These are phyloP conservation scores for Rosa rugosa DNA, from an alignment of 306 rosid species.

Conservation along the genomic window DNA sequence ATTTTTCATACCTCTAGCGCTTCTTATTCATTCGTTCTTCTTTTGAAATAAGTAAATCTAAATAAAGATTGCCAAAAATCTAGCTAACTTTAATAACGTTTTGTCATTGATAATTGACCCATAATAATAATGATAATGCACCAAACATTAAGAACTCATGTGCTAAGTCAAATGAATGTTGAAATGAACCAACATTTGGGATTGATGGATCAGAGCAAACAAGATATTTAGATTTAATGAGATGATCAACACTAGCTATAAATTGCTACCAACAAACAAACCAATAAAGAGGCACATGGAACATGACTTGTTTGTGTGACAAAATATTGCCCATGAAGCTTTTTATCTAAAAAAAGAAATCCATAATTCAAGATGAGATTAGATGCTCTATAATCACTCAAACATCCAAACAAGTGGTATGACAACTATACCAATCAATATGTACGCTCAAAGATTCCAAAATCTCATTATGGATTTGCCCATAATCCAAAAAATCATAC, in stretches of 20 bases:
- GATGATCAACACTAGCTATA: background rate
- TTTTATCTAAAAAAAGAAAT: background rate
- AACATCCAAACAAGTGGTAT: background rate
- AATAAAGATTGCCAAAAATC: too few species aligned
- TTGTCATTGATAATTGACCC: too few species aligned
- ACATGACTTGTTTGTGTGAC: background rate
- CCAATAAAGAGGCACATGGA: slow-evolving; percentile 16
- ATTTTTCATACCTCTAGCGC: too few species aligned
- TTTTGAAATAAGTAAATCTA: too few species aligned
- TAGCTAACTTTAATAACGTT: too few species aligned
- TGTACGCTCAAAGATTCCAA: background rate
- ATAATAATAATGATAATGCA: too few species aligned
- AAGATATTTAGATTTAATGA: background rate
- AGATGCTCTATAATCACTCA: background rate
- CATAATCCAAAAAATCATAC: background rate
- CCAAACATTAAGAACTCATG: too few species aligned
- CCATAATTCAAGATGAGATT: background rate
- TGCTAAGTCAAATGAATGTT: background rate
- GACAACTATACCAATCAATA: background rate
- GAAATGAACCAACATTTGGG: background rate
- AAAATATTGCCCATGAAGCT: background rate
- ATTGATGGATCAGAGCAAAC: background rate
- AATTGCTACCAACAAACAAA: background rate
- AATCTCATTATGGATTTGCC: slow-evolving; percentile 2
- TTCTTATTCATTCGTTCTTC: too few species aligned